Evolutionary conservation across 2,329 filamentous ascomycete genomes (phyloP).

Genomic region (Xylariaceae sp.): DNA sequence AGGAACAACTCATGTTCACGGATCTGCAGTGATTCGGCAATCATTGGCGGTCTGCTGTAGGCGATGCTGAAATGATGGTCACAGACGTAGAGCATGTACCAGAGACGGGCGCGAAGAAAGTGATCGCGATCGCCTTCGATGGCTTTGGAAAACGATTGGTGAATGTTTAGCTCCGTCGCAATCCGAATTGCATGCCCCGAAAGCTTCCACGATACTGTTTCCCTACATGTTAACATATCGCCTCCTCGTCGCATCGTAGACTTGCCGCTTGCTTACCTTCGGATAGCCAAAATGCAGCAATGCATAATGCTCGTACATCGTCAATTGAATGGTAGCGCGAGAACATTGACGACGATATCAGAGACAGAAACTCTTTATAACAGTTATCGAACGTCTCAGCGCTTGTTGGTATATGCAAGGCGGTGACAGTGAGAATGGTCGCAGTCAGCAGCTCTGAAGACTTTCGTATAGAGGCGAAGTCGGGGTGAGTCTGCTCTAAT

Average conservation of each 20-base stretch:
- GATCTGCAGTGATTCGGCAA: too few relatives aligned
- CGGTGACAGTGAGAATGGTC: constrained; percentile 57
- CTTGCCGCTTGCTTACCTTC: too few relatives aligned
- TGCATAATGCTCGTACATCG: constrained; percentile 57
- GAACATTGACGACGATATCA: constrained; percentile 57
- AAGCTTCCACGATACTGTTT: constrained; percentile 54
- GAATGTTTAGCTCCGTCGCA: constrained; percentile 54
- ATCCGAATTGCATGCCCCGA: constrained; percentile 58
- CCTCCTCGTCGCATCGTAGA: too few relatives aligned
- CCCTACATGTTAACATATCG: neutral
- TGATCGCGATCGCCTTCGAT: constrained; percentile 46
- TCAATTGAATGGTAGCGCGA: constrained; percentile 56
- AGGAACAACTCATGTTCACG: constrained; percentile 29
- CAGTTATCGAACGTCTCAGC: constrained; percentile 52
- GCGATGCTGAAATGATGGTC: constrained; percentile 35
- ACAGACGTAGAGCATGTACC: constrained; percentile 46
- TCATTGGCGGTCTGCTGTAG: constrained; percentile 32
- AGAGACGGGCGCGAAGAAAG: constrained; percentile 55
- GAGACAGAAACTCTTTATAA: constrained; percentile 54
- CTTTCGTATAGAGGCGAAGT: constrained; percentile 49
- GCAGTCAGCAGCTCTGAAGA: constrained; percentile 56
- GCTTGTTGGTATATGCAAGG: constrained; percentile 55
- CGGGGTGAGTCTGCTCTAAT: constrained; percentile 48
- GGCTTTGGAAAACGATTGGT: constrained; percentile 50
- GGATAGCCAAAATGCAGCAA: constrained; percentile 62